Conservation (phyloP, 1,139 yeast genomes). For the Pichia sp. region DNA sequence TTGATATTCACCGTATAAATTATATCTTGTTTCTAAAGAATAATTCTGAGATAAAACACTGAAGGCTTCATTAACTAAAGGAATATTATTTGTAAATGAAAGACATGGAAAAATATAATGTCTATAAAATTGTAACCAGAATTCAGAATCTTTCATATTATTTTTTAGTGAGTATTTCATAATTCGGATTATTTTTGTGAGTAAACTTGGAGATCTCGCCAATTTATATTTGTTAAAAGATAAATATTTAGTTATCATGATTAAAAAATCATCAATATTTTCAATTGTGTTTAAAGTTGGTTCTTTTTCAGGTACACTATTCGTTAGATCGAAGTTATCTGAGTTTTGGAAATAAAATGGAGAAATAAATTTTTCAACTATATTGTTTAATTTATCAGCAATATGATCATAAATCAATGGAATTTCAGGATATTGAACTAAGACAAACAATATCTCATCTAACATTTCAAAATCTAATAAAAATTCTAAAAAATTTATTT, state of each 20-base stretch:
- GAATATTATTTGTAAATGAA: conserved; percentile 55
- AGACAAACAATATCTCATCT: conserved; percentile 55
- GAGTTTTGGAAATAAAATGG: conserved; percentile 39
- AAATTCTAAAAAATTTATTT: conserved; percentile 43
- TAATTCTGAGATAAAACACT: conserved; percentile 43
- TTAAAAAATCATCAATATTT: conserved; percentile 39
- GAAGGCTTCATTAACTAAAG: conserved; percentile 57
- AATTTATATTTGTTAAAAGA: conserved; percentile 53
- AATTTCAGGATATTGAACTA: conserved; percentile 58
- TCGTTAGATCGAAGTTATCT: conserved; percentile 8
- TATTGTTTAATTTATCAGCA: conserved; percentile 41
- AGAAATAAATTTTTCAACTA: conserved; percentile 45
- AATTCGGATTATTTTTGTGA: conserved; percentile 58
- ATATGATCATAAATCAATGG: conserved; percentile 51
- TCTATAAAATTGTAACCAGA: conserved; percentile 61
- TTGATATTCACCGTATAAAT: conserved; percentile 76
- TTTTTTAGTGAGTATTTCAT: conserved; percentile 28
- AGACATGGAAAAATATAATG: conserved; percentile 64
- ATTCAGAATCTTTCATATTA: conserved; percentile 30
- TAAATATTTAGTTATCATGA: conserved; percentile 43
- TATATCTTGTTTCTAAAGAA: conserved; percentile 61
- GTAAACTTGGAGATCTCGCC: conserved; percentile 42
- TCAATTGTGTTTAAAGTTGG: conserved; percentile 31
- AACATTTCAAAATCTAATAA: conserved; percentile 59
- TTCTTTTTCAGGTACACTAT: conserved; percentile 15